Evolutionary conservation across 75 land plant genomes (phyloP), one percentile per base, ranked within the genome.

Genomic region (Gnetum montanum): DNA sequence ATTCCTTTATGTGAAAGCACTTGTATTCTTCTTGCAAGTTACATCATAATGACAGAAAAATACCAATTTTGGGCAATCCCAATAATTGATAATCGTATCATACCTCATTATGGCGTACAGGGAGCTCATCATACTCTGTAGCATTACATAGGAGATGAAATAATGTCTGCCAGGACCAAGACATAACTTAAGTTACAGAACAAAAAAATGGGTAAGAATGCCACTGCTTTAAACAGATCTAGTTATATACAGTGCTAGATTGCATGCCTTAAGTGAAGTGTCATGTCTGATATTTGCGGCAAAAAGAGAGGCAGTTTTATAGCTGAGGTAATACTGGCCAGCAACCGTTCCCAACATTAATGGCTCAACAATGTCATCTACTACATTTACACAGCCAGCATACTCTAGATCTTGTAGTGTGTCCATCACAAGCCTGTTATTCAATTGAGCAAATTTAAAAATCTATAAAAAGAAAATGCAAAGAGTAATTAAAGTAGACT

Each of bases 41-140:
- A n/a, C n/a, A n/a, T n/a, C n/a, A n/a, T n/a, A n/a, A n/a, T n/a
- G n/a, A n/a, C n/a, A n/a, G n/a, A n/a, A n/a, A n/a, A n/a, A n/a
- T n/a, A n/a, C n/a, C n/a, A n/a, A n/a, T n/a, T n/a, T n/a, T n/a
- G n/a, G n/a, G n/a, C n/a, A n/a, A n/a, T n/a, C n/a, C n/a, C n/a
- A n/a, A n/a, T n/a, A n/a, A n/a, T n/a, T n/a, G n/a, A n/a, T n/a
- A n/a, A n/a, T n/a, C n/a, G n/a, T n/a, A n/a, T n/a, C n/a, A 31
- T 55, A 93, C 98, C 95, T 94, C 98, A 73, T 94, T 94, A 57
- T 94, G 98, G 27, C 98, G 84, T 46, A 94, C 98, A 59, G 98
- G 98, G 49, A 94, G 84, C 59, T 94, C 98, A 62, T 90, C 79
- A 80, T 85, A 94, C 60, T 94, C 98, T 49, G 96, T 66, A 59